Conservation (phyloP, 2,329 filamentous ascomycete genomes). For the Diatrype stigma region DNA sequence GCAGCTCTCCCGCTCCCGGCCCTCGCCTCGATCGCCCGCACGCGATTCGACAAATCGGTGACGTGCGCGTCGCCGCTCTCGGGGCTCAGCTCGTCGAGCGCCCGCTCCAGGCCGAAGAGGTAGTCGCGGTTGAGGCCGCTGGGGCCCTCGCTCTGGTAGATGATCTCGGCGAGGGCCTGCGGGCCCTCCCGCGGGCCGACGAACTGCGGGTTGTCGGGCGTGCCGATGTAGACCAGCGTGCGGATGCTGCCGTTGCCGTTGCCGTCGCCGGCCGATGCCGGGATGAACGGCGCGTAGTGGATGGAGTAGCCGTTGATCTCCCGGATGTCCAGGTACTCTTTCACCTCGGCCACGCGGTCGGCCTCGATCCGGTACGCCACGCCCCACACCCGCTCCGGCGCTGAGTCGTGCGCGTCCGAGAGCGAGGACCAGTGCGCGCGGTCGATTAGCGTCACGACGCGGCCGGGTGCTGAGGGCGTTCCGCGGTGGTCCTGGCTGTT, state of each 20-base stretch:
- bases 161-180: constrained; percentile 73
- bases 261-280: constrained; percentile 35
- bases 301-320: constrained; percentile 98
- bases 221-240: constrained; percentile 86
- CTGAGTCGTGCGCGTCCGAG: constrained; percentile 60
- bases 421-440: constrained; percentile 77
- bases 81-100: constrained; percentile 66
- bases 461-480: constrained; percentile 79
- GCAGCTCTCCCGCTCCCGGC: too few species aligned
- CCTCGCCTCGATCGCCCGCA: constrained; percentile 56
- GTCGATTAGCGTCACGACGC: constrained; percentile 90
- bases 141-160: constrained; percentile 70
- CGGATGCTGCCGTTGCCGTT: constrained; percentile 36
- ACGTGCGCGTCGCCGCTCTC: constrained; percentile 83
- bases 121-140: constrained; percentile 92
- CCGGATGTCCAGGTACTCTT: constrained; percentile 87
- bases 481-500: constrained; percentile 88
- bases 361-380: constrained; percentile 82
- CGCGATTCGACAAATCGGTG: constrained; percentile 70
- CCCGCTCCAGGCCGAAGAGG: constrained; percentile 72
- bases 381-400: constrained; percentile 75
- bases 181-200: constrained; percentile 79
- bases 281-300: constrained; percentile 82
- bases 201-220: constrained; percentile 91
- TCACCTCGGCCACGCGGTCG: constrained; percentile 71